Evolutionary conservation across 1,139 yeast species (phyloP).

Genomic region (Kurtzmaniella quercitrusa): DNA sequence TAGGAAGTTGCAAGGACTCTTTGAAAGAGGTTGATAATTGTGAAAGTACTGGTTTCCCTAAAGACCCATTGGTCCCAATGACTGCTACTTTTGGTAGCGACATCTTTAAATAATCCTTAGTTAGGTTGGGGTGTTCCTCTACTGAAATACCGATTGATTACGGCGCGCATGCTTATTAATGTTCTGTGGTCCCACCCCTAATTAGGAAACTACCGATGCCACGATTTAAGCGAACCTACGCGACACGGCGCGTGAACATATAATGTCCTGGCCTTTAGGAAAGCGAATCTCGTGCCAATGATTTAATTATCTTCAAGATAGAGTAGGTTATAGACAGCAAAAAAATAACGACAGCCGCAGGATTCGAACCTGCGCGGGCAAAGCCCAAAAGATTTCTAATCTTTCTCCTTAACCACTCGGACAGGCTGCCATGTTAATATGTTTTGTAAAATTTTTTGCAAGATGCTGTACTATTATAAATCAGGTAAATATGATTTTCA

Average conservation of each 20-base stretch:
- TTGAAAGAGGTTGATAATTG: slow-evolving; percentile 46
- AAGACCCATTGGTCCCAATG: slow-evolving; percentile 48
- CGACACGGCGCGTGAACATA: too few species aligned
- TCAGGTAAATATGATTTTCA: too few species aligned
- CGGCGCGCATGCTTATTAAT: not conserved
- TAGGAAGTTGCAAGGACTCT: slow-evolving; percentile 42
- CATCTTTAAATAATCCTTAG: not conserved
- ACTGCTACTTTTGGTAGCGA: slow-evolving; percentile 38
- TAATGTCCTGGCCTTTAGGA: too few species aligned
- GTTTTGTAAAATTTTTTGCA: not conserved
- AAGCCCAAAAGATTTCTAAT: slow-evolving; percentile 34
- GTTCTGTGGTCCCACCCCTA: not conserved
- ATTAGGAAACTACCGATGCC: not conserved
- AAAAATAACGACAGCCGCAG: slow-evolving; percentile 31
- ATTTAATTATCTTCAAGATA: too few species aligned
- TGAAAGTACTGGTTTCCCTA: slow-evolving; percentile 45
- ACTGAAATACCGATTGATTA: too few species aligned
- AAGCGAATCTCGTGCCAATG: too few species aligned
- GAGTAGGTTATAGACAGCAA: not conserved
- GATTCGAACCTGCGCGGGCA: slow-evolving; percentile 39
- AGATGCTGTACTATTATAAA: too few species aligned
- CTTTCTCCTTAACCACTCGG: slow-evolving; percentile 38
- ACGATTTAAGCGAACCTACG: not conserved
- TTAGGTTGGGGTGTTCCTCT: too few species aligned
- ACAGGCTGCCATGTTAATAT: slow-evolving; percentile 13